Conservation (phyloP, 2,329 filamentous ascomycete species). For the Verticillium tricorpus region DNA sequence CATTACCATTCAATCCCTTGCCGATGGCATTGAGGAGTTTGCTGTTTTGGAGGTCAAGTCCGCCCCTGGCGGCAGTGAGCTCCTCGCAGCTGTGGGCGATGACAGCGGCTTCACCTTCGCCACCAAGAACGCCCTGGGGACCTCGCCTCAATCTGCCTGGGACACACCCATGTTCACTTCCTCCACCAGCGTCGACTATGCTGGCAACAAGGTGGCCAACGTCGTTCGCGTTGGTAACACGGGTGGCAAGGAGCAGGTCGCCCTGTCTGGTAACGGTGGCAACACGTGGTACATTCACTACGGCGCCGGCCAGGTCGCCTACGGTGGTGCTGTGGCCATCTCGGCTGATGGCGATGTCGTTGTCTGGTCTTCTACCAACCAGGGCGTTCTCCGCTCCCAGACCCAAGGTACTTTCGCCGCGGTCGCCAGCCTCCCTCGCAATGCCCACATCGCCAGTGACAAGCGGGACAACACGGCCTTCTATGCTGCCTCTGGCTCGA, state of each 20-base stretch:
- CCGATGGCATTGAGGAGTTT: conserved; percentile 51
- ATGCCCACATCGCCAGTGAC: conserved; percentile 48
- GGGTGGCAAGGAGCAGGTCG: conserved; percentile 37
- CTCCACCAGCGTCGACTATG: conserved; percentile 42
- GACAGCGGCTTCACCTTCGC: conserved; percentile 47
- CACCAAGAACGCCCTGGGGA: conserved; percentile 29
- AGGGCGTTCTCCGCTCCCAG: conserved; percentile 37
- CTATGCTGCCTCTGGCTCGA: conserved; percentile 41
- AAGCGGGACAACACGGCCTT: conserved; percentile 48
- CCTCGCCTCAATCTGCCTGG: conserved; percentile 39
- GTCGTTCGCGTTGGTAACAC: conserved; percentile 47
- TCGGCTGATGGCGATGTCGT: conserved; percentile 47
- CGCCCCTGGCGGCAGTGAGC: conserved; percentile 43
- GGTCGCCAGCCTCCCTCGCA: conserved; percentile 38
- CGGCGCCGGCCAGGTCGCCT: conserved; percentile 38
- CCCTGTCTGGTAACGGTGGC: conserved; percentile 46
- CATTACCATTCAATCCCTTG: conserved; percentile 44
- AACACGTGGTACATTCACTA: conserved; percentile 41
- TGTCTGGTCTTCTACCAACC: conserved; percentile 38
- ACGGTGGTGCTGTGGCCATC: conserved; percentile 42
- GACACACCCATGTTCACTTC: conserved; percentile 41
- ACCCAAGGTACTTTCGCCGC: conserved; percentile 36
- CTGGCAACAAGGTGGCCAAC: conserved; percentile 38
- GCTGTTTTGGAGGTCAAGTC: conserved; percentile 44
- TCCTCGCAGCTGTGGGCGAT: conserved; percentile 47